These are phyloP conservation scores for Aspergillus uvarum DNA, from an alignment of 2,329 filamentous ascomycete species.

Conservation along the genomic window DNA sequence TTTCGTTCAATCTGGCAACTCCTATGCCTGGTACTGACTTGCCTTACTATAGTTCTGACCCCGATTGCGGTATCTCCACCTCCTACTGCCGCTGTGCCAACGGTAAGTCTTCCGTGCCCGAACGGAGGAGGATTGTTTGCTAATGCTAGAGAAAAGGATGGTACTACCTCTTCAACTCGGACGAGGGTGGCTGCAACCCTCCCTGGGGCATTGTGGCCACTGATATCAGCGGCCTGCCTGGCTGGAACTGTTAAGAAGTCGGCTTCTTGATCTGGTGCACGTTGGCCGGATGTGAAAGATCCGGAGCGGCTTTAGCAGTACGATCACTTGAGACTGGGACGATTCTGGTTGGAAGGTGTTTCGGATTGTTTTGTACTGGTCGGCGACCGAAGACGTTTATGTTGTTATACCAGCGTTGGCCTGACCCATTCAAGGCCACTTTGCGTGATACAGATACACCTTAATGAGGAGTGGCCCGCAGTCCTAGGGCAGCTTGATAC, in stretches of 20 bases:
- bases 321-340: too few species aligned
- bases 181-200: neutral
- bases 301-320: too few species aligned
- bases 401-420: too few species aligned
- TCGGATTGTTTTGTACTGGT: too few species aligned
- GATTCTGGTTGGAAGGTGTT: too few species aligned
- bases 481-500: too few species aligned
- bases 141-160: neutral
- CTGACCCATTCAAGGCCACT: too few species aligned
- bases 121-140: neutral
- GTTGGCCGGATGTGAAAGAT: too few species aligned
- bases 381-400: too few species aligned
- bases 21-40: neutral
- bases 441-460: too few species aligned
- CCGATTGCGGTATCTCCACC: neutral
- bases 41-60: neutral
- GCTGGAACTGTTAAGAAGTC: neutral
- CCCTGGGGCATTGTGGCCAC: neutral
- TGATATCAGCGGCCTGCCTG: neutral
- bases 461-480: too few species aligned
- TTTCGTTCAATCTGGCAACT: accelerated
- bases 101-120: neutral
- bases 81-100: neutral
- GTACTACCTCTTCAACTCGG: neutral
- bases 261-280: too few species aligned